A percentile compares a stretch with the other conserved stretches of the same genome.
Conservation (phyloP, 202 grass and related monocot genomes). For the Cymbopogon flexuosus region DNA sequence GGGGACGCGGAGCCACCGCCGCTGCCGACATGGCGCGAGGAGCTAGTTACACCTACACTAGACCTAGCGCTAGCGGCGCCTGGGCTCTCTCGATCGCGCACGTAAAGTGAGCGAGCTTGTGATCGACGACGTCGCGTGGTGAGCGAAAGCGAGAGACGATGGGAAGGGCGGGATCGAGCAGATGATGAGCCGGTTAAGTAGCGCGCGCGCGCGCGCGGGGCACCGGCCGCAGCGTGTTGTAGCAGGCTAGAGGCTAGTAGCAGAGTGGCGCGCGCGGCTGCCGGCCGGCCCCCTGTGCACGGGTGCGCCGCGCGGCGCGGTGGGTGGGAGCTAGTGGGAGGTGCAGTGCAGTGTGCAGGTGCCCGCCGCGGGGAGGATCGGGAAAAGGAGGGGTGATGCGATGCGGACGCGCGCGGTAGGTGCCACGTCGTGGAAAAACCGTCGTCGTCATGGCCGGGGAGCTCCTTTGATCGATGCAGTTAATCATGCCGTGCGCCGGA, state of each 20-base stretch:
- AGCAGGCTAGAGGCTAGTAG: background rate
- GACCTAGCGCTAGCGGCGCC: no score
- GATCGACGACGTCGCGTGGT: background rate
- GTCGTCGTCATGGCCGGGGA: background rate
- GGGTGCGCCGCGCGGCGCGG: background rate
- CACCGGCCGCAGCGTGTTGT: background rate
- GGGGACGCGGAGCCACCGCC: background rate
- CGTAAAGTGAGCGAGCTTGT: background rate
- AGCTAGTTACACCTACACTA: no score
- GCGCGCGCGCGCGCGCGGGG: background rate
- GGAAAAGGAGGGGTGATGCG: background rate
- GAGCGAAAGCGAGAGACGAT: slow-evolving; percentile 6
- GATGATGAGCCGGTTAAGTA: background rate
- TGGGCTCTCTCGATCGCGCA: background rate
- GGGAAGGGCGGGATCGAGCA: background rate
- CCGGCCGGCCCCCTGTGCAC: no score
- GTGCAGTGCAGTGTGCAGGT: no score
- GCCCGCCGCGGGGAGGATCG: no score
- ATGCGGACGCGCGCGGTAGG: slow-evolving; percentile 30
- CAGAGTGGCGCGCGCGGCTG: background rate
- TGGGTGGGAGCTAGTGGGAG: background rate
- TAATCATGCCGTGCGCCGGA: no score
- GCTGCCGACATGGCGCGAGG: slow-evolving; percentile 29
- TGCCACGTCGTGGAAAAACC: slow-evolving; percentile 11
- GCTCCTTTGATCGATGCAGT: no score